phyloP scores from a whole-genome alignment of 163 green algal species.

The Chlamydomonas reinhardtii region DNA sequence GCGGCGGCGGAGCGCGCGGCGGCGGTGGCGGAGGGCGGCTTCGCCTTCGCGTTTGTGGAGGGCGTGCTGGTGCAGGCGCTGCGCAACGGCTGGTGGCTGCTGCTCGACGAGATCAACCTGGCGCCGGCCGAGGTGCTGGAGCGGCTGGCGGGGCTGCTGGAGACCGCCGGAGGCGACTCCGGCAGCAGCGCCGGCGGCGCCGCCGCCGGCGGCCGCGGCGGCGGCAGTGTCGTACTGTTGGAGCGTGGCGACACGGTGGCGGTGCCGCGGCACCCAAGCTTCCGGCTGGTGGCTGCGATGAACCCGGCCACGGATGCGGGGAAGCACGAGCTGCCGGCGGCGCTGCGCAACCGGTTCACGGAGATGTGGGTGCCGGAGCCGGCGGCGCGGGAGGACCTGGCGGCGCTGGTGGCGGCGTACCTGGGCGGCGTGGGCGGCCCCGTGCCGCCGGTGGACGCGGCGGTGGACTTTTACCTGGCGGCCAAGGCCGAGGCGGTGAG shows the following conservation, averaged over 20 bases:
- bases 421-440: slow-evolving; percentile 61
- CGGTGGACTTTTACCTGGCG: slow-evolving; percentile 94
- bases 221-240: slow-evolving; percentile 75
- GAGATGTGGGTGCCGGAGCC: slow-evolving; percentile 93
- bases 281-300: slow-evolving; percentile 97
- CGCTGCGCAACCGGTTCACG: slow-evolving; percentile 94
- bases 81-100: slow-evolving; percentile 93
- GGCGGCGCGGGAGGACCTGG: slow-evolving; percentile 83
- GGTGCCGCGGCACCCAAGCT: slow-evolving; percentile 89
- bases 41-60: slow-evolving; percentile 97
- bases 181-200: background rate
- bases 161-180: slow-evolving; percentile 62
- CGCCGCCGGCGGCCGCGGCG: slow-evolving; percentile 32
- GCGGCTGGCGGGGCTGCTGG: slow-evolving; percentile 90
- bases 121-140: slow-evolving; percentile 85
- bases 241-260: slow-evolving; percentile 86
- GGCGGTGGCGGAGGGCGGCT: slow-evolving; percentile 81
- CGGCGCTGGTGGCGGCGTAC: slow-evolving; percentile 80
- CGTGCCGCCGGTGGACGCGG: slow-evolving; percentile 75
- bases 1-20: slow-evolving; percentile 78
- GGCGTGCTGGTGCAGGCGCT: slow-evolving; percentile 92
- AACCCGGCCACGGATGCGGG: slow-evolving; percentile 98
- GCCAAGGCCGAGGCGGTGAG: slow-evolving; percentile 82
- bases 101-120: slow-evolving; percentile 97
- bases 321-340: slow-evolving; percentile 93